Evolutionary conservation across 495 filamentous ascomycete species (phyloP), one percentile per base, ranked within the genome.

Genomic region (Copromyces sp.): DNA sequence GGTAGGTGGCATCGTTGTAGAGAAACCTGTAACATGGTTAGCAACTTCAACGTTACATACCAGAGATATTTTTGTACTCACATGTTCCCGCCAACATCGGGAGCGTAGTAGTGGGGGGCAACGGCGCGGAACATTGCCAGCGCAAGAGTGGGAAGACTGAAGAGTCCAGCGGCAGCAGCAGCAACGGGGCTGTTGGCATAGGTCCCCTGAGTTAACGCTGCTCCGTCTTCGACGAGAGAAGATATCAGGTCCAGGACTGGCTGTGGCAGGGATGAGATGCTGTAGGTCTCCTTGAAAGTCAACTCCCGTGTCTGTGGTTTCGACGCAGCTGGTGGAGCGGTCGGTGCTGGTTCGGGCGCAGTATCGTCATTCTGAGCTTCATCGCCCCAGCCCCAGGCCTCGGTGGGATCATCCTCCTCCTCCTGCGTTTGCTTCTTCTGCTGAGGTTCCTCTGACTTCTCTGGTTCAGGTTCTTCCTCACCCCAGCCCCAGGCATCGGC

Each of bases 71-170:
- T 17, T 4, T 41, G 11, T 9, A 72, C 84, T 76, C 81, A 87
- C 92, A 97, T 95, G 76, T 92, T 93, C 5, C 93, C 93, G 37
- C 90, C 87, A 24, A 82, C 80, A 44, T 90, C 84, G 29, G 86
- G 75, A 0, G 85, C 80, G 81, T 99, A 99, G 78, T 92, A 93
- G 11, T 90, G 88, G 4, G 93, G 89, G 5, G 94, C 91, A 3
- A 93, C 89, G 14, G 95, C 94, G 68, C 96, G 91, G 82, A 94
- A 98, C 88, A 97, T 92, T 37, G 94, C 93, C 32, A 99, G 83
- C 24, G 94, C 86, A 39, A 96, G 87, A 1, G 92, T 92, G 37
- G 95, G 95, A 11, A 99, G 83, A 45, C 89, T 87, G 76, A 94
- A 91, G 9, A 99, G 86, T 4, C 89, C 92, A 32, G 88, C 79